Evolutionary conservation across 495 filamentous ascomycete species (phyloP), one percentile per base, ranked within the genome.

Genomic region (Apiosordaria backusii): DNA sequence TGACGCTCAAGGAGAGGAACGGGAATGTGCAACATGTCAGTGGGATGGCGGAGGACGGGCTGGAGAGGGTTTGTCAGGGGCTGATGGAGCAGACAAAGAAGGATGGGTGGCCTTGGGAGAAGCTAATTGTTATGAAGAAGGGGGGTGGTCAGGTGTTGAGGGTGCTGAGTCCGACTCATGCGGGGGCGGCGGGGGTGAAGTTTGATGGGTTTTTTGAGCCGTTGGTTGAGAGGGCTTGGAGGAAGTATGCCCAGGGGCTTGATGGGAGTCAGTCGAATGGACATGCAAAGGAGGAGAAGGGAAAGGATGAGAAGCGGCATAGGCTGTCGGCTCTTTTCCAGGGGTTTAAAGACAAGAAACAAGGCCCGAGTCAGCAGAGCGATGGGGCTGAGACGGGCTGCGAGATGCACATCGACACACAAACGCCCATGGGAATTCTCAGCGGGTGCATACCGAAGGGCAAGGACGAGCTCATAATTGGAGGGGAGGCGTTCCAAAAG

Each of bases 141-240:
- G 88, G 86, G 1, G 55, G 71, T 18, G 80, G 83, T 16, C 21
- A 53, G 63, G 61, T 68, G 16, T 76, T 91, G 5, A 82, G 90
- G 1, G 83, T 82, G 0, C 73, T 92, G 16, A 88, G 81, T 58
- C 87, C 90, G 7, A 93, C 88, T 67, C 86, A 86, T 62, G 88
- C 86, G 1, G 78, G 81, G 53, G 82, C 84, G 4, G 80, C 85
- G 24, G 84, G 86, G 57, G 77, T 79, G 21, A 81, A 76, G 29
- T 92, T 92, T 73, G 75, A 76, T 3, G 83, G 80, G 21, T 92
- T 91, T 76, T 93, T 82, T 70, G 82, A 89, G 69, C 69, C 77
- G 10, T 87, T 90, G 60, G 87, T 92, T 19, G 75, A 88, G 22
- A 71, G 78, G 23, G 88, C 90, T 0, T 94, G 88, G 87, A 60